Conservation (phyloP, 345 rosid genomes). For the Mangifera indica region DNA sequence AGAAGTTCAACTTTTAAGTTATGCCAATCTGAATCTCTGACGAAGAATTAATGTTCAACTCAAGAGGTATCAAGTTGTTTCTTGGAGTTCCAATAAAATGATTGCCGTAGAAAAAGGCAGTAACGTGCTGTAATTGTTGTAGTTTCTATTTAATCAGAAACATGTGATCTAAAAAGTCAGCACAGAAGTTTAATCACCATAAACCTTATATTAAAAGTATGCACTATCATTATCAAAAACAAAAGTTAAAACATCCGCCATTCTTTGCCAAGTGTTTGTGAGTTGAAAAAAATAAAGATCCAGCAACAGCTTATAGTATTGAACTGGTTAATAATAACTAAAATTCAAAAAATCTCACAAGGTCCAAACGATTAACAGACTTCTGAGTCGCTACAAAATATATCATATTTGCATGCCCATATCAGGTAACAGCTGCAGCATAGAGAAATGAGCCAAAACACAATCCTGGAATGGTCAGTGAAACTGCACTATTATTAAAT, state of each 20-base stretch:
- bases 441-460: not conserved
- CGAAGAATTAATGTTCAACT: not conserved
- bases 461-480: constrained; percentile 1
- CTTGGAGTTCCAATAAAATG: not conserved
- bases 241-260: not conserved
- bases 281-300: not conserved
- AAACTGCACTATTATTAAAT: not conserved
- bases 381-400: not conserved
- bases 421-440: constrained; percentile 1
- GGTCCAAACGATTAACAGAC: not conserved
- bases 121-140: not conserved
- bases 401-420: not conserved
- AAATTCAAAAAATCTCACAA: not conserved
- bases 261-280: not conserved
- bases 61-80: not conserved
- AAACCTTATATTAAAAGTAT: not conserved
- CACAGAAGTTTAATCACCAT: not conserved
- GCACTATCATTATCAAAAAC: not conserved
- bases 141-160: not conserved
- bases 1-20: not conserved
- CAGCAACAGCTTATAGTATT: not conserved
- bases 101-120: not conserved
- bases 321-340: not conserved
- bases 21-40: not conserved
- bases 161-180: not conserved